Evolutionary conservation across 2,329 filamentous ascomycete species (phyloP).

Genomic region (Aspergillus fijiensis): DNA sequence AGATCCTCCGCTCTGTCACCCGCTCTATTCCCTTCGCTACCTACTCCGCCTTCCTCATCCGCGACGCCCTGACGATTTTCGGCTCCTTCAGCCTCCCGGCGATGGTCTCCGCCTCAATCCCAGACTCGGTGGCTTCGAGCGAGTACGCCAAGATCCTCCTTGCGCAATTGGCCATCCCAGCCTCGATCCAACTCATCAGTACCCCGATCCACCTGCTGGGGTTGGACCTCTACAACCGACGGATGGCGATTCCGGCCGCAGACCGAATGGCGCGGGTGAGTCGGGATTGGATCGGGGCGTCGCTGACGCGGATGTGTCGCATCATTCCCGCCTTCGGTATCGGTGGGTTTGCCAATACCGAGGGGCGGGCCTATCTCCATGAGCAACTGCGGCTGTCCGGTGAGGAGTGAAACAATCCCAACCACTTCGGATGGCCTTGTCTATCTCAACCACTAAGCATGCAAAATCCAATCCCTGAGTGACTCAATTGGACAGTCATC

Average conservation of each 20-base stretch:
- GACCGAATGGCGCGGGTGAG: slow-evolving; percentile 64
- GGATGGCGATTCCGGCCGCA: slow-evolving; percentile 43
- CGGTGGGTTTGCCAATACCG: slow-evolving; percentile 76
- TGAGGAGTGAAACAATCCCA: slow-evolving; percentile 4
- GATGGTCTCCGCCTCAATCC: slow-evolving; percentile 23
- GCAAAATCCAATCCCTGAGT: not conserved
- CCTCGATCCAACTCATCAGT: slow-evolving; percentile 71
- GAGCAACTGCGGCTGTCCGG: slow-evolving; percentile 21
- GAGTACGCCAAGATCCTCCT: slow-evolving; percentile 25
- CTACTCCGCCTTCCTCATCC: slow-evolving; percentile 65
- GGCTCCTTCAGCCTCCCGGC: slow-evolving; percentile 33
- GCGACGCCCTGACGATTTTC: slow-evolving; percentile 84
- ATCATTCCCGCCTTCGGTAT: slow-evolving; percentile 87
- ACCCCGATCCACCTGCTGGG: slow-evolving; percentile 83
- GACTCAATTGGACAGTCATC: no score
- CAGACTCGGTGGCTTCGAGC: slow-evolving; percentile 21
- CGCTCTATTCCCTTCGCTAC: slow-evolving; percentile 54
- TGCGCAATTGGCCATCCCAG: slow-evolving; percentile 74
- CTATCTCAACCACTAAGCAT: not conserved
- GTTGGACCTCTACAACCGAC: slow-evolving; percentile 78
- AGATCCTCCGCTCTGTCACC: slow-evolving; percentile 19
- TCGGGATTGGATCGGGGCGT: slow-evolving; percentile 73
- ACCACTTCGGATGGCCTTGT: no score
- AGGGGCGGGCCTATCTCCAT: slow-evolving; percentile 32
- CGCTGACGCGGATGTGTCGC: slow-evolving; percentile 71